A percentile compares a stretch with the other conserved stretches of the same genome.
Evolutionary conservation across 345 rosid genomes (phyloP).

Genomic region (Hypericum perforatum): DNA sequence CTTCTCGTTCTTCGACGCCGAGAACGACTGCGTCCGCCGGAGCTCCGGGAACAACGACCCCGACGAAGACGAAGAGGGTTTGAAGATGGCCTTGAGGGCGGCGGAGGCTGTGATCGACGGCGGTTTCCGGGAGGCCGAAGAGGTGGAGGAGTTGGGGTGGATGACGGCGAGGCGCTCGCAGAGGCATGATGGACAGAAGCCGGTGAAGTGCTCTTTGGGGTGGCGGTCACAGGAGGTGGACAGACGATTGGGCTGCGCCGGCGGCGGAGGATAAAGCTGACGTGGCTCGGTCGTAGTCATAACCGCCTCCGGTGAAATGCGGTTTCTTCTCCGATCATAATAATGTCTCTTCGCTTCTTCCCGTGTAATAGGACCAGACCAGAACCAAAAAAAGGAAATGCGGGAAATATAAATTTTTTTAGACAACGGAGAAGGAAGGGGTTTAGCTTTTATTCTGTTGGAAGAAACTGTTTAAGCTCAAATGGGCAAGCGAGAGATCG

Average conservation of each 20-base stretch:
- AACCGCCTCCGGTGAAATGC: slow-evolving; percentile 25
- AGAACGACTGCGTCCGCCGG: slow-evolving; percentile 85
- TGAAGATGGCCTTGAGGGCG: slow-evolving; percentile 50
- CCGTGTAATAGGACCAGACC: too few relatives aligned
- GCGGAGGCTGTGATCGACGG: slow-evolving; percentile 43
- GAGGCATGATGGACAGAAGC: slow-evolving; percentile 95
- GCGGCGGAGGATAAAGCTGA: slow-evolving; percentile 51
- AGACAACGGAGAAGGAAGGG: too few relatives aligned
- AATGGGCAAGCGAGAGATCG: too few relatives aligned
- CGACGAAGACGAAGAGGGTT: slow-evolving; percentile 22
- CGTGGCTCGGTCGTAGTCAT: slow-evolving; percentile 70
- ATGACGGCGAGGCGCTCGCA: slow-evolving; percentile 84
- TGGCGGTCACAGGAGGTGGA: slow-evolving; percentile 82
- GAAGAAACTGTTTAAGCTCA: too few relatives aligned
- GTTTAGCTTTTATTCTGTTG: too few relatives aligned
- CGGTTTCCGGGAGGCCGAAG: slow-evolving; percentile 53
- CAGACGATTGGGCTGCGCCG: slow-evolving; percentile 81
- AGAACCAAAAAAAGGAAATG: too few relatives aligned
- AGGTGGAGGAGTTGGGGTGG: slow-evolving; percentile 38
- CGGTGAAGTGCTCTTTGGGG: slow-evolving; percentile 80
- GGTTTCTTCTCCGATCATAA: slow-evolving; percentile 56
- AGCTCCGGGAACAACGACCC: slow-evolving; percentile 64
- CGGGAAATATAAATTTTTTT: too few relatives aligned
- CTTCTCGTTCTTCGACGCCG: slow-evolving; percentile 87
- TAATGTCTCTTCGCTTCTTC: slow-evolving; percentile 2